Percentiles rank a stretch among this genome's conserved stretches.
Conservation (phyloP, 768 basidiomycete genomes). For the Nidularia sp. region DNA sequence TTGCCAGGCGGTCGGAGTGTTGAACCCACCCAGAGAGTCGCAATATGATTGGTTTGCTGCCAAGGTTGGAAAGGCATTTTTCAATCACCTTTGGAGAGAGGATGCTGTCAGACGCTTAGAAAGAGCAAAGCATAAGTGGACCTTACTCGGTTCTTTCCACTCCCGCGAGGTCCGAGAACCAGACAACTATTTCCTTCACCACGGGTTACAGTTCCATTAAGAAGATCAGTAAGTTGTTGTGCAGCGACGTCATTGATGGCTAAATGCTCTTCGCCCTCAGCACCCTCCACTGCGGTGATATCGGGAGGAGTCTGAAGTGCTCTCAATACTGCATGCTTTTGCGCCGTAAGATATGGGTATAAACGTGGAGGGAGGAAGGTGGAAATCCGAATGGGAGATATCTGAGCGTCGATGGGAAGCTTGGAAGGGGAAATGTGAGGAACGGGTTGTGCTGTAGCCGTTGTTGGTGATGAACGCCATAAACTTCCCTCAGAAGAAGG, state of each 20-base stretch:
- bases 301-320: slow-evolving; percentile 27
- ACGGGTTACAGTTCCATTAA: slow-evolving; percentile 69
- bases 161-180: slow-evolving; percentile 78
- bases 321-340: slow-evolving; percentile 53
- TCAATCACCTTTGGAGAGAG: slow-evolving; percentile 50
- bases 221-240: slow-evolving; percentile 56
- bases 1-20: slow-evolving; percentile 81
- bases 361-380: slow-evolving; percentile 33
- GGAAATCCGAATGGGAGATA: slow-evolving; percentile 5
- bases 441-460: no score
- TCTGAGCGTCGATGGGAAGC: slow-evolving; percentile 6
- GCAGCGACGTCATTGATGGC: slow-evolving; percentile 50
- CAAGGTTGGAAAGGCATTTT: slow-evolving; percentile 42
- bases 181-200: slow-evolving; percentile 95
- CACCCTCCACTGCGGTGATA: neutral
- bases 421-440: neutral
- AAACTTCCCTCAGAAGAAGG: no score
- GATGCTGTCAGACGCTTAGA: neutral
- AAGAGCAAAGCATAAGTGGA: neutral
- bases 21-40: slow-evolving; percentile 85
- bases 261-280: slow-evolving; percentile 25
- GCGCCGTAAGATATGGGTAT: slow-evolving; percentile 41
- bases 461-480: no score
- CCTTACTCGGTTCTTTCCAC: slow-evolving; percentile 79
- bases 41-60: slow-evolving; percentile 62